phyloP scores from a whole-genome alignment of 768 basidiomycete species.

The Leucocoprinus sp. region DNA sequence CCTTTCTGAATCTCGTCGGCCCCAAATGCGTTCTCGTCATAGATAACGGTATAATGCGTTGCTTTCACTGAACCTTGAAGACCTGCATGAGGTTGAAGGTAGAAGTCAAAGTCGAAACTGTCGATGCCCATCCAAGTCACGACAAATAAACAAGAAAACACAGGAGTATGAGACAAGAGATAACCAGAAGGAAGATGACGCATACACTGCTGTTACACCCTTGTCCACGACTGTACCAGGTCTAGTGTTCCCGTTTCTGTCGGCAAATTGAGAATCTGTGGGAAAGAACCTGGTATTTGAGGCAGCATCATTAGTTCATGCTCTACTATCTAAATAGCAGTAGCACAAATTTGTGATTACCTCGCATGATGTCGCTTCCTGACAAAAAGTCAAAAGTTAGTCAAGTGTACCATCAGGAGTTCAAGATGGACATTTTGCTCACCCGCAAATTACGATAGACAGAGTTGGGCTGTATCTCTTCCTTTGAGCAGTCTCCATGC shows the following conservation, averaged over 20 bases:
- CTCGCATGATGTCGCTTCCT: constrained; percentile 62
- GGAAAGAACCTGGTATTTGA: constrained; percentile 43
- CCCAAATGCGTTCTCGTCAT: constrained; percentile 64
- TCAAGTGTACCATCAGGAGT: constrained; percentile 1
- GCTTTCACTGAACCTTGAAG: constrained; percentile 63
- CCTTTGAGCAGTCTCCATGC: constrained; percentile 31
- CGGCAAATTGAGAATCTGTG: constrained; percentile 37
- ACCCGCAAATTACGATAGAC: constrained; percentile 73
- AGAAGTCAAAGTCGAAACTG: constrained; percentile 60
- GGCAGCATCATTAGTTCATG: neutral
- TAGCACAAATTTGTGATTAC: constrained; percentile 22
- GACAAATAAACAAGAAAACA: too few species aligned
- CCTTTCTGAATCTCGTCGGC: constrained; percentile 72
- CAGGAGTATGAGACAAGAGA: neutral
- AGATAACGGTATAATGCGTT: constrained; percentile 74
- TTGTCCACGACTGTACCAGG: constrained; percentile 78
- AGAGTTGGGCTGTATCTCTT: constrained; percentile 50
- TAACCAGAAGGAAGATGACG: neutral
- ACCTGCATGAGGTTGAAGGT: constrained; percentile 69
- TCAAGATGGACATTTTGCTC: constrained; percentile 9
- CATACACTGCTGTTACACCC: constrained; percentile 65
- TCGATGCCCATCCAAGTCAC: too few species aligned
- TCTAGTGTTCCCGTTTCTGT: constrained; percentile 65
- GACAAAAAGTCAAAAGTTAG: neutral
- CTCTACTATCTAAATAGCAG: too few species aligned